Conservation (phyloP, 1,284 basidiomycete species). For the Bondarzewia mesenterica region DNA sequence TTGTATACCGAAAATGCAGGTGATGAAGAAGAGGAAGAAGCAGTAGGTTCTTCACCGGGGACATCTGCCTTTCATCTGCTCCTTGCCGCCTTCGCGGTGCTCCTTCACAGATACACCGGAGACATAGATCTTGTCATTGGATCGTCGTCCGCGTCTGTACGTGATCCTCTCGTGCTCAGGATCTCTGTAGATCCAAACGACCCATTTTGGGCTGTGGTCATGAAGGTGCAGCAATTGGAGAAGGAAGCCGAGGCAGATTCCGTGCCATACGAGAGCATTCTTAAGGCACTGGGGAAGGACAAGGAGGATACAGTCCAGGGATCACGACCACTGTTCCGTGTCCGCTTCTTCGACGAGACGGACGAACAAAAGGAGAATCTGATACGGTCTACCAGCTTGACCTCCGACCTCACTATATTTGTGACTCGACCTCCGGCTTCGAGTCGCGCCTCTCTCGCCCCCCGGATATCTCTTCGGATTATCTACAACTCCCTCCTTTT, state of each 20-base stretch:
- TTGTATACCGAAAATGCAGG: slow-evolving; percentile 50
- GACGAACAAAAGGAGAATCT: slow-evolving; percentile 69
- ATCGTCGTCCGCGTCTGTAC: slow-evolving; percentile 75
- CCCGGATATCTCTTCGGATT: slow-evolving; percentile 77
- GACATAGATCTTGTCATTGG: slow-evolving; percentile 94
- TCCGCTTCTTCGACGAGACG: slow-evolving; percentile 94
- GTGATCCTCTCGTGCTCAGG: slow-evolving; percentile 80
- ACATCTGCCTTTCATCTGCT: slow-evolving; percentile 91
- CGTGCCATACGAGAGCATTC: slow-evolving; percentile 77
- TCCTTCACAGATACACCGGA: slow-evolving; percentile 93
- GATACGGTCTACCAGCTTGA: slow-evolving; percentile 73
- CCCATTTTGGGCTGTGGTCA: slow-evolving; percentile 90
- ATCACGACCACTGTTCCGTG: slow-evolving; percentile 73
- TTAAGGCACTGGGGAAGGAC: slow-evolving; percentile 66
- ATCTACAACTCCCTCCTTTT: slow-evolving; percentile 96
- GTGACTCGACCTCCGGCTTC: slow-evolving; percentile 64
- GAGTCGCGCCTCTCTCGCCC: slow-evolving; percentile 65
- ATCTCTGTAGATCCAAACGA: slow-evolving; percentile 82
- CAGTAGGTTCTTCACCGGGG: slow-evolving; percentile 31
- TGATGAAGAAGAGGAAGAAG: slow-evolving; percentile 46
- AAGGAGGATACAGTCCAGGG: slow-evolving; percentile 49
- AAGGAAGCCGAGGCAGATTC: slow-evolving; percentile 79
- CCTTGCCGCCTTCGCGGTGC: slow-evolving; percentile 83
- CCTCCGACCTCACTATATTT: slow-evolving; percentile 88
- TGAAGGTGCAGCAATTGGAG: slow-evolving; percentile 79